Conservation (phyloP, 352 stramenopile genomes). For the Peronospora destructor region DNA sequence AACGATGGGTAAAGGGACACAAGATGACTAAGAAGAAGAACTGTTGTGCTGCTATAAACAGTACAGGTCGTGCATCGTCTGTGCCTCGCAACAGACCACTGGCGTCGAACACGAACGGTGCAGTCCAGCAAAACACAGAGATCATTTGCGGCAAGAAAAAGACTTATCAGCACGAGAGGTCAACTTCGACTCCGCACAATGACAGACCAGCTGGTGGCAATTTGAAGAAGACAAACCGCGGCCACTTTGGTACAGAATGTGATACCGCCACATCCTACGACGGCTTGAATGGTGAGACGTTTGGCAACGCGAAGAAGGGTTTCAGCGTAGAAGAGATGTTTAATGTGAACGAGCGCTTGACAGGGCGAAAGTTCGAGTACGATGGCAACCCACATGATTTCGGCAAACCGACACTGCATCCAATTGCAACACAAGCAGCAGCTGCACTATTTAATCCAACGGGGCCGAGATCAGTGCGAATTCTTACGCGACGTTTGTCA, state of each 20-base stretch:
- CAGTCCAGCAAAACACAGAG: constrained; percentile 20
- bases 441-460: constrained; percentile 51
- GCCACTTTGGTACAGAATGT: constrained; percentile 81
- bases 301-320: constrained; percentile 62
- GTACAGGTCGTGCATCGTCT: constrained; percentile 59
- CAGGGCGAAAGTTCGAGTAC: constrained; percentile 90
- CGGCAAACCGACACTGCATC: constrained; percentile 45
- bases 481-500: constrained; percentile 35
- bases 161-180: constrained; percentile 35
- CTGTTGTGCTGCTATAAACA: constrained; percentile 27
- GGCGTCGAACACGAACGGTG: constrained; percentile 35
- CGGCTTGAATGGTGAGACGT: constrained; percentile 84
- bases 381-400: constrained; percentile 94
- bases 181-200: constrained; percentile 68
- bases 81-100: constrained; percentile 63
- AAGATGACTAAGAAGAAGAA: constrained; percentile 55
- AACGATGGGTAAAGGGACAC: constrained; percentile 85
- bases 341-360: constrained; percentile 88
- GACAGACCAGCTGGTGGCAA: constrained; percentile 30
- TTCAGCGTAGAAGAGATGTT: constrained; percentile 95
- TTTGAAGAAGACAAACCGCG: constrained; percentile 35
- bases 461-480: constrained; percentile 37
- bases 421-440: constrained; percentile 18
- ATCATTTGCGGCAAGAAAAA: constrained; percentile 31
- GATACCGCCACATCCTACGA: constrained; percentile 77